Evolutionary conservation across 495 filamentous ascomycete species (phyloP).

Genomic region (Tirmania nivea): DNA sequence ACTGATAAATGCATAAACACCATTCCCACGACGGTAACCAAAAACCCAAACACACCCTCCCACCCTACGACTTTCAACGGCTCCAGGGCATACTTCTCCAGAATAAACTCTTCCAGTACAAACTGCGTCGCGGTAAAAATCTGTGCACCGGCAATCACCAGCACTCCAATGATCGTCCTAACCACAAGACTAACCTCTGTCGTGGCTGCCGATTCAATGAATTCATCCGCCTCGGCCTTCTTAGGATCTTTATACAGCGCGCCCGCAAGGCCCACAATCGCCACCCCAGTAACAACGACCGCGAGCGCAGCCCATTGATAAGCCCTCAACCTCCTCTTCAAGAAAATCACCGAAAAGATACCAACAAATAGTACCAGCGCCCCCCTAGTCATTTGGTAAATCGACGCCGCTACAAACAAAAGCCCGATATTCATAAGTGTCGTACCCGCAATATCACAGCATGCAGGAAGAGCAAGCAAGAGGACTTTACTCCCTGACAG

Average conservation of each 20-base stretch:
- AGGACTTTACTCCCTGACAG: constrained; percentile 52
- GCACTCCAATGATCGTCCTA: constrained; percentile 55
- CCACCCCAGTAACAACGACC: constrained; percentile 72
- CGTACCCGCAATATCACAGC: constrained; percentile 83
- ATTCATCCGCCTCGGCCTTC: constrained; percentile 24
- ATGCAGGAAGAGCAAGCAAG: constrained; percentile 64
- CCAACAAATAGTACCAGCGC: constrained; percentile 89
- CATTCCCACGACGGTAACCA: constrained; percentile 62
- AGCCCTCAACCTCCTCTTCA: constrained; percentile 48
- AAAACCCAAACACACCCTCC: constrained; percentile 85
- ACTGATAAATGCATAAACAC: constrained; percentile 53
- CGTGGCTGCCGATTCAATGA: constrained; percentile 75
- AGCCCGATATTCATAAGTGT: constrained; percentile 94
- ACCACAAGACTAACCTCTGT: constrained; percentile 65
- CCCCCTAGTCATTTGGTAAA: constrained; percentile 97
- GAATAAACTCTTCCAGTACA: constrained; percentile 81
- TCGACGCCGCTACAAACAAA: constrained; percentile 61
- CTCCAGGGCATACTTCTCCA: constrained; percentile 73
- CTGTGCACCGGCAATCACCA: constrained; percentile 79
- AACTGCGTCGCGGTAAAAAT: constrained; percentile 95
- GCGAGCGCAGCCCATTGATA: constrained; percentile 83
- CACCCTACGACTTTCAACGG: constrained; percentile 83
- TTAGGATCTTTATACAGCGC: constrained; percentile 48
- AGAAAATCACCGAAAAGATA: constrained; percentile 78
- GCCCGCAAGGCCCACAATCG: constrained; percentile 71